A percentile compares a stretch with the other conserved stretches of the same genome.
phyloP scores from a whole-genome alignment of 2,329 filamentous ascomycete genomes.

The Thielaviopsis euricoi region DNA sequence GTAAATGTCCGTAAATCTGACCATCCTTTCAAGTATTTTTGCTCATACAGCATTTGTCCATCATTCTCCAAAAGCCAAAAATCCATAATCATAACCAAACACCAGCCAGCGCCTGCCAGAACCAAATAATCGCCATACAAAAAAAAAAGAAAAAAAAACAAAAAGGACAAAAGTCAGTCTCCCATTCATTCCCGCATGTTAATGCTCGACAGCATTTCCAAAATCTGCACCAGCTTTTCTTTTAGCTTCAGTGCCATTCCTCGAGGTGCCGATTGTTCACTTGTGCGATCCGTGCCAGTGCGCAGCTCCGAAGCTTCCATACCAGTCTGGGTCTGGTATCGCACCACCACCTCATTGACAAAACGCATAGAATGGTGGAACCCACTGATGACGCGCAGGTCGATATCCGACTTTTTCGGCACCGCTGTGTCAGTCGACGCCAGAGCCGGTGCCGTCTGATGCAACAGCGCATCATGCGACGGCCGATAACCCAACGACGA shows the following conservation, averaged over 20 bases:
- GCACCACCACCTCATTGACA: background rate
- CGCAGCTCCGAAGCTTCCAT: background rate
- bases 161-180: background rate
- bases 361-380: background rate
- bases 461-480: background rate
- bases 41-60: too few relatives aligned
- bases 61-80: too few relatives aligned
- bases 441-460: background rate
- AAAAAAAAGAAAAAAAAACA: background rate
- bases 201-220: background rate
- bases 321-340: background rate
- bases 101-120: too few relatives aligned
- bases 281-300: constrained; percentile 1
- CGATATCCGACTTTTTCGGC: background rate
- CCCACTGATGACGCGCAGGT: background rate
- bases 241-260: background rate
- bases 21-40: too few relatives aligned
- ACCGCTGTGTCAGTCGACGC: too few relatives aligned
- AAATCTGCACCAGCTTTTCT: constrained; percentile 2
- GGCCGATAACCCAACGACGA: background rate
- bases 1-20: too few relatives aligned
- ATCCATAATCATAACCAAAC: too few relatives aligned
- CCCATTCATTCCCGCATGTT: background rate
- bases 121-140: too few relatives aligned
- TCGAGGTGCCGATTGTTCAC: background rate